These are phyloP conservation scores for Phytophthora fragariae DNA, from an alignment of 352 stramenopile species.

Conservation along the genomic window DNA sequence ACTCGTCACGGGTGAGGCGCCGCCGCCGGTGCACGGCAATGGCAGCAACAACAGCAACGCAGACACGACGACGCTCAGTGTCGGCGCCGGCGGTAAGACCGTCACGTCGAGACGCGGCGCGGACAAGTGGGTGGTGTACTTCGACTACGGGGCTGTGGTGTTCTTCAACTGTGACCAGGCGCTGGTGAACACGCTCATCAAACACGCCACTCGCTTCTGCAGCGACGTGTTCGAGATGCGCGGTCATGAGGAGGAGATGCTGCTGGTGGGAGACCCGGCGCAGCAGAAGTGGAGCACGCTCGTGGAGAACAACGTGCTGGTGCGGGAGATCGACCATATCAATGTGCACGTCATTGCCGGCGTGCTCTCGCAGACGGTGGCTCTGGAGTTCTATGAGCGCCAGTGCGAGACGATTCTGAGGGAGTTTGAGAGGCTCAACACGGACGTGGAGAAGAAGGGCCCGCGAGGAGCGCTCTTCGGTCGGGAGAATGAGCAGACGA, in stretches of 20 bases:
- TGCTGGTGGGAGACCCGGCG: conserved; percentile 72
- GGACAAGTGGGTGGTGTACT: conserved; percentile 94
- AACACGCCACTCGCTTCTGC: conserved; percentile 81
- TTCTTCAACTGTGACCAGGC: conserved; percentile 93
- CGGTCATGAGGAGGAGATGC: conserved; percentile 81
- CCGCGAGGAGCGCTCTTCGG: conserved; percentile 76
- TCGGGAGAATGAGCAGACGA: conserved; percentile 79
- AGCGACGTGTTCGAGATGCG: conserved; percentile 82
- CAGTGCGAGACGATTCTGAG: conserved; percentile 95
- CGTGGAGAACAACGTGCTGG: conserved; percentile 85
- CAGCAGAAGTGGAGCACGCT: conserved; percentile 83
- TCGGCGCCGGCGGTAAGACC: conserved; percentile 51
- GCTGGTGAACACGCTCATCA: conserved; percentile 75
- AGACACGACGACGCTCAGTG: conserved; percentile 56
- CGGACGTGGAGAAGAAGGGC: conserved; percentile 79
- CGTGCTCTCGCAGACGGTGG: conserved; percentile 96
- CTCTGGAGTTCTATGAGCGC: conserved; percentile 96
- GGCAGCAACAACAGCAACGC: conserved; percentile 22
- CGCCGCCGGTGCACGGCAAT: conserved; percentile 19
- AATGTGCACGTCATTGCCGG: conserved; percentile 94
- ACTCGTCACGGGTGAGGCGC: conserved; percentile 48
- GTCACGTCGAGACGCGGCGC: conserved; percentile 79
- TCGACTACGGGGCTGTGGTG: conserved; percentile 93
- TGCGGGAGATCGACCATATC: conserved; percentile 85
- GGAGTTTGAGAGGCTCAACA: conserved; percentile 96